phyloP scores from a whole-genome alignment of 306 rosid species.

The Rosa persica region DNA sequence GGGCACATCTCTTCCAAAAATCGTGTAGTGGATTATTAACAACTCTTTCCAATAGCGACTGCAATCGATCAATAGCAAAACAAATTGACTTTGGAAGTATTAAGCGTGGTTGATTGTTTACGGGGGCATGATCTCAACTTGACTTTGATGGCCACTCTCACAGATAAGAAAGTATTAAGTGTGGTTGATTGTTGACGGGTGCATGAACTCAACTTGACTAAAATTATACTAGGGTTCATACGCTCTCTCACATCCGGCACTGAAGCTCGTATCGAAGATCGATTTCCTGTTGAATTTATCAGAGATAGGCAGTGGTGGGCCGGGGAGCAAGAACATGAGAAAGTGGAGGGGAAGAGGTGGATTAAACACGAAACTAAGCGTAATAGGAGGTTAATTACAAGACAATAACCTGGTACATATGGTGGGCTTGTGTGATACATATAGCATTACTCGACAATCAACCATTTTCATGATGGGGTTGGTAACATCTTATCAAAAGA shows the following conservation, averaged over 20 bases:
- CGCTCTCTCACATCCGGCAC: background rate
- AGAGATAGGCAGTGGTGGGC: background rate
- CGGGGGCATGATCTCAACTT: background rate
- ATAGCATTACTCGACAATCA: no score
- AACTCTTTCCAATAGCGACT: background rate
- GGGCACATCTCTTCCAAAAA: background rate
- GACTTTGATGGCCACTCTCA: conserved; percentile 4
- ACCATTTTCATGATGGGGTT: no score
- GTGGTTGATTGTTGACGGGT: no score
- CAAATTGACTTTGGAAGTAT: background rate
- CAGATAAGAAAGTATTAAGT: background rate
- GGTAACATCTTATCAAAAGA: no score
- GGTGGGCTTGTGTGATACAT: no score
- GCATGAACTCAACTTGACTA: no score
- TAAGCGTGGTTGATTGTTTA: no score
- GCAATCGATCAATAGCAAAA: background rate
- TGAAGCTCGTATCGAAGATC: background rate
- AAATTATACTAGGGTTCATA: background rate
- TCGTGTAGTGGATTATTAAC: background rate
- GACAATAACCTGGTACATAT: background rate
- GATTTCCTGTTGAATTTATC: background rate
- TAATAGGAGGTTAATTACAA: background rate
- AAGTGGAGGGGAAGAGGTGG: background rate
- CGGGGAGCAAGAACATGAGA: background rate
- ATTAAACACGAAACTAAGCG: background rate